phyloP scores from a whole-genome alignment of 306 rosid species.

The Oxytropis ochrocephala region DNA sequence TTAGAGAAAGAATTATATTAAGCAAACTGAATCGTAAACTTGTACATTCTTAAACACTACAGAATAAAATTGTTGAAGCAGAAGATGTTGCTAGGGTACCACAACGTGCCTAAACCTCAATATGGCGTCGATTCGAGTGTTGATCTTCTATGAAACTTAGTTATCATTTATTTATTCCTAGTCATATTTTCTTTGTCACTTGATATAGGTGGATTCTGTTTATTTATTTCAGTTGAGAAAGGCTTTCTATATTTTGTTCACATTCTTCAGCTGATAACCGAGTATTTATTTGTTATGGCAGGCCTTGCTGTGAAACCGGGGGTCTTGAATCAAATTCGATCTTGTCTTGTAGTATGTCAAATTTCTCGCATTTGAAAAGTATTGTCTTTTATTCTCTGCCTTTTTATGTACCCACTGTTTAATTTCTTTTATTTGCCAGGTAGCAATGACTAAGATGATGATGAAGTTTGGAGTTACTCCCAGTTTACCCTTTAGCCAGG shows the following conservation, averaged over 20 bases:
- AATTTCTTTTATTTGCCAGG: conserved; percentile 36
- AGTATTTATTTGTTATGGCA: conserved; percentile 25
- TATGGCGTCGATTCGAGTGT: neutral
- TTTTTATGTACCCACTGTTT: conserved; percentile 16
- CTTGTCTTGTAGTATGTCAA: conserved; percentile 53
- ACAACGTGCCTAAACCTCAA: neutral
- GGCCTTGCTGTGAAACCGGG: conserved; percentile 83
- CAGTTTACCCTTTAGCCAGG: conserved; percentile 43
- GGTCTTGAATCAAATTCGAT: conserved; percentile 64
- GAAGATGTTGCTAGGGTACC: neutral
- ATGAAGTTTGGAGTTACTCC: conserved; percentile 60
- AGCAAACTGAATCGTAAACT: neutral
- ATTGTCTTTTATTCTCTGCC: conserved; percentile 1
- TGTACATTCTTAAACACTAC: neutral
- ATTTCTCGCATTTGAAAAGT: conserved; percentile 12
- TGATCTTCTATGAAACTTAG: conserved; percentile 4
- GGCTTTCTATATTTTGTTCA: neutral
- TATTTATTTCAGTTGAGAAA: neutral
- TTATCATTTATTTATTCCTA: neutral
- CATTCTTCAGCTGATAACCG: neutral
- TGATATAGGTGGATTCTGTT: neutral
- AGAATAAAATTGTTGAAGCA: neutral
- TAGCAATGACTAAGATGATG: conserved; percentile 64
- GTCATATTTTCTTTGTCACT: conserved; percentile 9
- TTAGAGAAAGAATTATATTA: neutral